Base-by-base conservation (phyloP, 768 basidiomycete genomes). In the Hypsizygus marmoreus region DNA sequence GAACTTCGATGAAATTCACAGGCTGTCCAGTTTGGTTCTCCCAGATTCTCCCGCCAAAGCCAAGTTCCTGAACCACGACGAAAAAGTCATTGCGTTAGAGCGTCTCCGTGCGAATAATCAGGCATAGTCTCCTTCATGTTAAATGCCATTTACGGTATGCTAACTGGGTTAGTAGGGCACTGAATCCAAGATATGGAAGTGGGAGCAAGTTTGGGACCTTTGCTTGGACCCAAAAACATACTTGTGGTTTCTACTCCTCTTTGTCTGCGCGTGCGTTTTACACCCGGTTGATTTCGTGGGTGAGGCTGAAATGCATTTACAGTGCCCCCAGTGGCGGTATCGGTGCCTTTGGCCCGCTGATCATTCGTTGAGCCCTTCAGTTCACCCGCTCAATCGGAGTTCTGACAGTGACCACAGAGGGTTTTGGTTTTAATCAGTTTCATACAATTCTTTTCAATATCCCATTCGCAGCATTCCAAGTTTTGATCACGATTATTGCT, bases 391-490 rank as follows among this genome's bases (percentile, higher is more conserved):
- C 9, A 36, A 17, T n/a, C 36, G 10, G 9, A 19, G 13, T 25
- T 29, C 39, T 51, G 22, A 44, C 19, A n/a, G 14, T 8, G 33
- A 19, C 30, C 41, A 12, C 46, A 63, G 59, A 62, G 49, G 70
- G 72, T 10, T 72, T 73, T 43, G 74, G 73, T 11, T 76, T 74
- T 53, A 56, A 70, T 41, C 55, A 66, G 41, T 68, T 70, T 41
- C 32, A 66, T 4, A 73, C 74, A 20, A 73, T 77, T 25, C 59
- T 77, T n/a, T 71, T 79, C 61, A 75, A 75, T 49, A 73, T 75
- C 45, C 75, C 75, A 4, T 79, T 76, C 55, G 60, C 65, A 17
- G 62, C 63, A 10, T 55, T 78, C 14, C 74, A 76, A 55, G 63
- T 74, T 25, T 54, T 72, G 39, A 26, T 69, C 40, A 72, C 68